Conservation (phyloP, 805 yeast species). For the Cyberlindnera meyerae region DNA sequence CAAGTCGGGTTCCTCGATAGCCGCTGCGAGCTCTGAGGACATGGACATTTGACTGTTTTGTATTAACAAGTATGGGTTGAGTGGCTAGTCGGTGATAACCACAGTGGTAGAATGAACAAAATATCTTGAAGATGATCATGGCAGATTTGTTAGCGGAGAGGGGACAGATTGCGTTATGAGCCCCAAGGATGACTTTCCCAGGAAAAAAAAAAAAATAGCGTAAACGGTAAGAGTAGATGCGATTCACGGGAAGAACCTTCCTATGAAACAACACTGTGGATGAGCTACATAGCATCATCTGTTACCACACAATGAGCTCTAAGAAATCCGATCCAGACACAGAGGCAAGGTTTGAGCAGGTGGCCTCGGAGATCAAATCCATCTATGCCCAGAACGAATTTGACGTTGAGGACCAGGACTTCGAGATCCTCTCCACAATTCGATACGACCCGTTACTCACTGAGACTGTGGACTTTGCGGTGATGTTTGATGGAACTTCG, state of each 20-base stretch:
- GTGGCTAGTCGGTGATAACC: too few relatives aligned
- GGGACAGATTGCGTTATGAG: too few relatives aligned
- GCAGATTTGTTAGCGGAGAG: too few relatives aligned
- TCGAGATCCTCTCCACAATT: conserved; percentile 63
- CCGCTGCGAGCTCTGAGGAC: conserved; percentile 21
- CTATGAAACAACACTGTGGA: too few relatives aligned
- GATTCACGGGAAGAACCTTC: too few relatives aligned
- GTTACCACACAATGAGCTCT: too few relatives aligned
- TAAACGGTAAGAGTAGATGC: too few relatives aligned
- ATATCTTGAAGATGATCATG: too few relatives aligned
- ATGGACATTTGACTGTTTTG: conserved; percentile 17
- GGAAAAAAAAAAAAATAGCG: too few relatives aligned
- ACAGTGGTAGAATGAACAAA: too few relatives aligned
- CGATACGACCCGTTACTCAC: conserved; percentile 65
- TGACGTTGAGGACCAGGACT: conserved; percentile 27
- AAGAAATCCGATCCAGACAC: conserved; percentile 6
- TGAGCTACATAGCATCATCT: too few relatives aligned
- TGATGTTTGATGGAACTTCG: conserved; percentile 10
- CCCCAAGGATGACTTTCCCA: too few relatives aligned
- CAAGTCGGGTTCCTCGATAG: conserved; percentile 19
- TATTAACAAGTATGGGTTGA: not conserved
- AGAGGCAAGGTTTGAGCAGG: conserved; percentile 7
- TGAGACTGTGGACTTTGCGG: conserved; percentile 9
- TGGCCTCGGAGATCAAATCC: conserved; percentile 2
- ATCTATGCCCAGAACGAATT: conserved; percentile 9